Conservation (phyloP, 192 early-diverging fungal species). For the Funneliformis mosseae region DNA sequence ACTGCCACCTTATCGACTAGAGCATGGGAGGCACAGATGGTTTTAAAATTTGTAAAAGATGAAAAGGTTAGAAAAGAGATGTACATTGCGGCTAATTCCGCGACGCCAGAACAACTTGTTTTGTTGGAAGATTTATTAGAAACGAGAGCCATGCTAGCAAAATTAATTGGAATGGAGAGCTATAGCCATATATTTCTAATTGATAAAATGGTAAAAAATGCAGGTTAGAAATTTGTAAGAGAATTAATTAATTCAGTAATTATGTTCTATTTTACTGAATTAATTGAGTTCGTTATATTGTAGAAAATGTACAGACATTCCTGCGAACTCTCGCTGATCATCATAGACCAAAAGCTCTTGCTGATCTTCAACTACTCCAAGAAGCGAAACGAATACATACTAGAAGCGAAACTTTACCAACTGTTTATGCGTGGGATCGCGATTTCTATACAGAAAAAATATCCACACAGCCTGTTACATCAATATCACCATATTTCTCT, state of each 20-base stretch:
- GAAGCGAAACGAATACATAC: conserved; percentile 42
- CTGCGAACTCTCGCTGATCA: conserved; percentile 67
- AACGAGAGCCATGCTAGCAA: conserved; percentile 73
- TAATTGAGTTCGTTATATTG: conserved; percentile 9
- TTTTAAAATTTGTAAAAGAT: conserved; percentile 64
- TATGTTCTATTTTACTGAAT: background rate
- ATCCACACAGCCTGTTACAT: conserved; percentile 42
- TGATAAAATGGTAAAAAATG: conserved; percentile 92
- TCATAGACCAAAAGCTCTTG: conserved; percentile 58
- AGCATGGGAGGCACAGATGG: conserved; percentile 58
- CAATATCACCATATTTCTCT: conserved; percentile 79
- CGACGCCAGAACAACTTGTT: conserved; percentile 61
- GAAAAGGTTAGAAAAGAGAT: conserved; percentile 69
- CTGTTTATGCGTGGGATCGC: conserved; percentile 82
- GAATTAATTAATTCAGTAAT: conserved; percentile 3
- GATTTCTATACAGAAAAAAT: conserved; percentile 64
- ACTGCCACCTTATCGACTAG: conserved; percentile 62
- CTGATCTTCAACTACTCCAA: conserved; percentile 54
- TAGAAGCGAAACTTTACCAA: conserved; percentile 17
- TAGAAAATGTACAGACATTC: conserved; percentile 84
- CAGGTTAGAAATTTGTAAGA: conserved; percentile 47
- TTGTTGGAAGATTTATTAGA: conserved; percentile 75
- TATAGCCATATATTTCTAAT: conserved; percentile 85
- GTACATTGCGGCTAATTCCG: conserved; percentile 77
- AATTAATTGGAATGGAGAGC: conserved; percentile 73